Evolutionary conservation across 1,284 basidiomycete genomes (phyloP).

Genomic region (Ceratobasidium sp.): DNA sequence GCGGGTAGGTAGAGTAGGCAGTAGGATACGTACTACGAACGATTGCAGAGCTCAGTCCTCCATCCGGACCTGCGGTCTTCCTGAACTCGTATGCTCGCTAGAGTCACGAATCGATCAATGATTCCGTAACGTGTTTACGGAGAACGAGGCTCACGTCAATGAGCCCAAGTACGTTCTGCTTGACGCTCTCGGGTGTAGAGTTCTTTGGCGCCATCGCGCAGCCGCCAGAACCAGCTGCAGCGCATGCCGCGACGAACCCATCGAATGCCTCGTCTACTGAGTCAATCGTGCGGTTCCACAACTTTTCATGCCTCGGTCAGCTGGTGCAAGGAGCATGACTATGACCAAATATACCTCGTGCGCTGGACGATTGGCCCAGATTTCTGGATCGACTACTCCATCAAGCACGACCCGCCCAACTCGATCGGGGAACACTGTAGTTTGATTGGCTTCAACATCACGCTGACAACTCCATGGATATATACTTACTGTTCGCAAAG

Average conservation of each 20-base stretch:
- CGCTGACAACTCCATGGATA: too few relatives aligned
- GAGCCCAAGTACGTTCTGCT: background rate
- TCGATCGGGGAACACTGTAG: conserved; percentile 46
- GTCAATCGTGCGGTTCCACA: conserved; percentile 10
- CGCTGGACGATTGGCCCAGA: conserved; percentile 7
- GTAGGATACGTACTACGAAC: conserved; percentile 38
- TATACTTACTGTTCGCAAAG: conserved; percentile 42
- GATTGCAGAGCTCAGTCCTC: background rate
- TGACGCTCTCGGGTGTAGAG: background rate
- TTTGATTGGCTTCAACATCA: too few relatives aligned
- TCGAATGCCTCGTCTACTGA: conserved; percentile 27
- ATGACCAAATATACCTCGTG: conserved; percentile 19
- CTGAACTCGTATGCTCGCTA: conserved; percentile 23
- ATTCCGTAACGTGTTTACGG: background rate
- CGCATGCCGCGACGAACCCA: conserved; percentile 36
- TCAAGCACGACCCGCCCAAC: conserved; percentile 48
- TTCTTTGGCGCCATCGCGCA: conserved; percentile 32
- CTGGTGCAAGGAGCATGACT: too few relatives aligned
- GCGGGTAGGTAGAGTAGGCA: background rate
- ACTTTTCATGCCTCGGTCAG: background rate
- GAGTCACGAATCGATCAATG: too few relatives aligned
- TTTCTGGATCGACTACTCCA: conserved; percentile 43
- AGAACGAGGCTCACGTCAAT: conserved; percentile 7
- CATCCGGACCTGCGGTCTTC: background rate
- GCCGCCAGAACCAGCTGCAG: conserved; percentile 27